Conservation (phyloP, 495 filamentous ascomycete genomes). For the Annulohypoxylon stygium region DNA sequence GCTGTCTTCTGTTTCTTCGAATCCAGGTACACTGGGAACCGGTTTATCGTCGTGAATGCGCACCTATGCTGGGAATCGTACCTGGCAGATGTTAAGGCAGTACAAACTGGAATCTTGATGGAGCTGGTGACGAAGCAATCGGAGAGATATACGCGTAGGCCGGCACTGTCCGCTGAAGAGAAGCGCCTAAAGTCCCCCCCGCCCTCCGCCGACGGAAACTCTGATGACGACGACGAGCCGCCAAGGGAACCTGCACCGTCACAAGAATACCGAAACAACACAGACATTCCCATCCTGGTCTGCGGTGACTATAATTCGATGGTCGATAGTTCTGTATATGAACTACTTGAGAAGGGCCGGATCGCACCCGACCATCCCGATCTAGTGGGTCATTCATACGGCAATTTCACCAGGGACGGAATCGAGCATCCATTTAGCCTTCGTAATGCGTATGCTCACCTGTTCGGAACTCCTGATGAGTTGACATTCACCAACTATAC, state of each 20-base stretch:
- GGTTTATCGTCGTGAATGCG: slow-evolving; percentile 91
- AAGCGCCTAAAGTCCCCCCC: slow-evolving; percentile 78
- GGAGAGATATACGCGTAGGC: slow-evolving; percentile 82
- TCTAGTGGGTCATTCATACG: slow-evolving; percentile 78
- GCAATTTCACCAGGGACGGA: slow-evolving; percentile 89
- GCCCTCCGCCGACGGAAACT: slow-evolving; percentile 62
- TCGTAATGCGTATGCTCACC: slow-evolving; percentile 83
- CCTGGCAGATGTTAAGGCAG: slow-evolving; percentile 91
- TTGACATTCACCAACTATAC: slow-evolving; percentile 96
- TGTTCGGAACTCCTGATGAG: slow-evolving; percentile 76
- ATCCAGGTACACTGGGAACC: slow-evolving; percentile 85
- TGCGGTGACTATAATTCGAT: slow-evolving; percentile 97
- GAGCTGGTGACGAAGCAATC: slow-evolving; percentile 86
- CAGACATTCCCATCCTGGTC: slow-evolving; percentile 89
- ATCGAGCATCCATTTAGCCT: slow-evolving; percentile 95
- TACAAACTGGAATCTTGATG: slow-evolving; percentile 95
- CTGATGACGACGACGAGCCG: slow-evolving; percentile 43
- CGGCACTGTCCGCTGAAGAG: slow-evolving; percentile 73
- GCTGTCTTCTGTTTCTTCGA: slow-evolving; percentile 91
- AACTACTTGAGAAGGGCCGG: slow-evolving; percentile 81
- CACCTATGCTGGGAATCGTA: slow-evolving; percentile 95
- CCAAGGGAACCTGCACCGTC: slow-evolving; percentile 63
- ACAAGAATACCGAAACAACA: slow-evolving; percentile 82
- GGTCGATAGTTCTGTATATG: slow-evolving; percentile 85
- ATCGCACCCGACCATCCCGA: slow-evolving; percentile 81